Evolutionary conservation across 306 rosid genomes (phyloP), one percentile per base, ranked within the genome.

Genomic region (Vigna reflexopilosa): DNA sequence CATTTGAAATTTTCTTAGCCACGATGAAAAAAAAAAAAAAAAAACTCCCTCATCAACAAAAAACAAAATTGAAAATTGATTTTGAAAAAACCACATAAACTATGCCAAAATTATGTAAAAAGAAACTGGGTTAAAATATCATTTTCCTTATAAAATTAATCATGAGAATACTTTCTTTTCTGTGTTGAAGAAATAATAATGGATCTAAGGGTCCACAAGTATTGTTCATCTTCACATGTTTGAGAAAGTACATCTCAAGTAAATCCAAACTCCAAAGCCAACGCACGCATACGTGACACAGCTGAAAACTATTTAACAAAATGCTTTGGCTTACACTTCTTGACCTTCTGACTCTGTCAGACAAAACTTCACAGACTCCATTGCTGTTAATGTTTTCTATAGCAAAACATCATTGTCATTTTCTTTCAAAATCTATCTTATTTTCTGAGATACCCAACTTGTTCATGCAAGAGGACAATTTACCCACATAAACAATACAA

Each of bases 301-400:
- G 32, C 70, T 56, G 42, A 75, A 57, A 84, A 40, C 8, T 30
- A 67, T 72, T 75, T 9, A 26, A 22, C 77, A 69, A 52, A 47
- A 34, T 76, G 28, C 49, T 11, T 56, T 72, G 83, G 61, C 51
- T 76, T 70, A 79, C 79, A 8, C 69, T 75, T 77, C 55, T 82
- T 84, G 89, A 88, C 85, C 79, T 72, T 83, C 87, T 75, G 91
- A 76, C 64, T 30, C 32, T 76, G 82, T 82, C 65, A 56, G 88
- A 81, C 87, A 87, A 86, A 58, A 76, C 74, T 55, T 48, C 69
- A 45, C 75, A 52, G 40, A 64, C 69, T 65, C 51, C 67, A 66
- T 54, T 50, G 73, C 34, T 30, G 34, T 30, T 30, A 4, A 30
- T 30, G 38, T 74, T 69, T 75, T 72, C 67, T 56, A 57, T 3